Conservation (phyloP, 1,284 basidiomycete species). For the Heterobasidion irregulare region DNA sequence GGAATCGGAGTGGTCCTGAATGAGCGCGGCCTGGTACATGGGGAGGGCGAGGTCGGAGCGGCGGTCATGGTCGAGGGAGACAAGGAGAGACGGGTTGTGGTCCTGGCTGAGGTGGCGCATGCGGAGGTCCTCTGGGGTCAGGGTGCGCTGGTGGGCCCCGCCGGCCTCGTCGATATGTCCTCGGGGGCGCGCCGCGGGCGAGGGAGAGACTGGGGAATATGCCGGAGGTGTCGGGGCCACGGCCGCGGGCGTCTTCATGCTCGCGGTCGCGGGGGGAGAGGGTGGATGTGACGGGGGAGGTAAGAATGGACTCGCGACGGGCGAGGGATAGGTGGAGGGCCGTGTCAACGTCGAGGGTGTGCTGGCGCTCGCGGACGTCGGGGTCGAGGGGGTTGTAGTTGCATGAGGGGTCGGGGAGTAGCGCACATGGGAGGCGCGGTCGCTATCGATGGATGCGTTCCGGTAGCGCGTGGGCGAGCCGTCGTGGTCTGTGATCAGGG, state of each 20-base stretch:
- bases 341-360: conserved; percentile 82
- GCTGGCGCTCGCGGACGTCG: conserved; percentile 66
- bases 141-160: conserved; percentile 1
- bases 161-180: conserved; percentile 10
- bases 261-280: conserved; percentile 11
- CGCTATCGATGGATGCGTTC: conserved; percentile 31
- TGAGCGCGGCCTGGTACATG: conserved; percentile 47
- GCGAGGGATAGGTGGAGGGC: conserved; percentile 75
- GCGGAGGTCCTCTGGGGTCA: conserved; percentile 4
- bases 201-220: conserved; percentile 31
- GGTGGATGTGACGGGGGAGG: conserved; percentile 19
- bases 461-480: conserved; percentile 11
- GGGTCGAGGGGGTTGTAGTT: conserved; percentile 62
- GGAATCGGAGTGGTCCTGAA: conserved; percentile 38
- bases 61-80: conserved; percentile 15
- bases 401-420: conserved; percentile 54
- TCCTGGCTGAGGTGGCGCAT: conserved; percentile 27
- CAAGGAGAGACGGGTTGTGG: conserved; percentile 42
- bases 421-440: conserved; percentile 33
- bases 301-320: conserved; percentile 50
- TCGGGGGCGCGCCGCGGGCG: conserved; percentile 24
- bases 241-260: conserved; percentile 11
- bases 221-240: conserved; percentile 11
- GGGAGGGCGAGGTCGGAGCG: conserved; percentile 36
- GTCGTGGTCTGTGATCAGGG: conserved; percentile 1